phyloP scores from a whole-genome alignment of 768 basidiomycete genomes.

The Leccinum longicurvipes region DNA sequence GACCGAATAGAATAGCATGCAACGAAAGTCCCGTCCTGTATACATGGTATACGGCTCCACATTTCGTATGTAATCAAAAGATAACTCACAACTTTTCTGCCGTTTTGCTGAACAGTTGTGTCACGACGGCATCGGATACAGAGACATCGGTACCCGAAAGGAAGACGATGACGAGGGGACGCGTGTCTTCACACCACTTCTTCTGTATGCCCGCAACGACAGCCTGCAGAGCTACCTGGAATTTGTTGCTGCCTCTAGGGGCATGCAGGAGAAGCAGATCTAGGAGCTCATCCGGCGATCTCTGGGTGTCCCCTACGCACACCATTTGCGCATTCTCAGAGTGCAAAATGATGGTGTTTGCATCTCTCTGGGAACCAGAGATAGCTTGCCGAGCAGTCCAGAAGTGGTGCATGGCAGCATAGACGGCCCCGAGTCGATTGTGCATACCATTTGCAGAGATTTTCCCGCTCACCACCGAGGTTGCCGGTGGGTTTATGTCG shows the following conservation, averaged over 20 bases:
- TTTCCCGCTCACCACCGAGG: conserved; percentile 32
- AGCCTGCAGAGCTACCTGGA: conserved; percentile 36
- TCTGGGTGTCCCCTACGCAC: conserved; percentile 41
- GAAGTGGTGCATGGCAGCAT: conserved; percentile 49
- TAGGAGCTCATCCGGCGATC: conserved; percentile 45
- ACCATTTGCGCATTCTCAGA: conserved; percentile 20
- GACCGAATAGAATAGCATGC: conserved; percentile 54
- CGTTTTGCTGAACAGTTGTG: conserved; percentile 35
- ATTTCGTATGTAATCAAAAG: background rate
- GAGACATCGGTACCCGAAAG: conserved; percentile 51
- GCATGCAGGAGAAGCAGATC: conserved; percentile 32
- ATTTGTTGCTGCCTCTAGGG: conserved; percentile 41
- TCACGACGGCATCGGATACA: conserved; percentile 32
- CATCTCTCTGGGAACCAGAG: conserved; percentile 37
- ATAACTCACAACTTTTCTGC: conserved; percentile 39
- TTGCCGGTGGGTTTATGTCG: conserved; percentile 41
- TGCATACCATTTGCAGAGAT: conserved; percentile 14
- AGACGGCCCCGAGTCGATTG: conserved; percentile 58
- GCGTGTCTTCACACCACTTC: conserved; percentile 41
- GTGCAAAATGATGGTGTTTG: conserved; percentile 55
- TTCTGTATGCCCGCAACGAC: conserved; percentile 36
- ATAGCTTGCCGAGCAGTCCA: conserved; percentile 48
- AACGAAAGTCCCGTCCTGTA: conserved; percentile 52
- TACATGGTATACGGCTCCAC: background rate
- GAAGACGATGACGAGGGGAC: conserved; percentile 52